Evolutionary conservation across 371 early-diverging fungal species (phyloP).

Genomic region (Mucor mucedo): DNA sequence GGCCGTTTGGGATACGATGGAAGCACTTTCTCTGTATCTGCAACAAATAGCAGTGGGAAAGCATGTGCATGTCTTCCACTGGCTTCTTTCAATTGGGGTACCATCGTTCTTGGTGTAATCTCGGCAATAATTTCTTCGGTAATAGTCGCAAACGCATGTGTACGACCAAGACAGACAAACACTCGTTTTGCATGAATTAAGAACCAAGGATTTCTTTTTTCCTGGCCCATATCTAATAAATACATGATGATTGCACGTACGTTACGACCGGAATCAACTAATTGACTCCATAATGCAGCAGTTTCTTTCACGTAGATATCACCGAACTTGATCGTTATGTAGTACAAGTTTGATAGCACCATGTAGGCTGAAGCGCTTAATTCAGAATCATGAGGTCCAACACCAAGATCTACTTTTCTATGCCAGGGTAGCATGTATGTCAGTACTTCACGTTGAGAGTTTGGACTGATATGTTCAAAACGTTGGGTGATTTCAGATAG

Average conservation of each 20-base stretch:
- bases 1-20: slow-evolving; percentile 72
- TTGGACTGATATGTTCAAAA: slow-evolving; percentile 70
- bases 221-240: slow-evolving; percentile 73
- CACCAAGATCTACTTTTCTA: slow-evolving; percentile 70
- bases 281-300: slow-evolving; percentile 81
- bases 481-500: slow-evolving; percentile 82
- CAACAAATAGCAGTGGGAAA: slow-evolving; percentile 58
- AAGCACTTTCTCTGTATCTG: slow-evolving; percentile 72
- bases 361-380: slow-evolving; percentile 64
- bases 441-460: slow-evolving; percentile 72
- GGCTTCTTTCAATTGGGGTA: slow-evolving; percentile 65
- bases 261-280: slow-evolving; percentile 73
- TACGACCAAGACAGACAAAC: slow-evolving; percentile 80
- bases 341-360: slow-evolving; percentile 84
- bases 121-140: slow-evolving; percentile 69
- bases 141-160: slow-evolving; percentile 62
- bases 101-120: slow-evolving; percentile 81
- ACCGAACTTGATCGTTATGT: slow-evolving; percentile 83
- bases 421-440: slow-evolving; percentile 88
- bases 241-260: slow-evolving; percentile 75
- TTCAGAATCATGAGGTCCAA: slow-evolving; percentile 55
- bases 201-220: slow-evolving; percentile 80
- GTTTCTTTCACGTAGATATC: slow-evolving; percentile 79
- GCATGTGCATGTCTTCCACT: slow-evolving; percentile 49
- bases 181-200: slow-evolving; percentile 82